These are phyloP conservation scores for Nicotiana rustica DNA, from an alignment of 305 asterid species.

Conservation along the genomic window DNA sequence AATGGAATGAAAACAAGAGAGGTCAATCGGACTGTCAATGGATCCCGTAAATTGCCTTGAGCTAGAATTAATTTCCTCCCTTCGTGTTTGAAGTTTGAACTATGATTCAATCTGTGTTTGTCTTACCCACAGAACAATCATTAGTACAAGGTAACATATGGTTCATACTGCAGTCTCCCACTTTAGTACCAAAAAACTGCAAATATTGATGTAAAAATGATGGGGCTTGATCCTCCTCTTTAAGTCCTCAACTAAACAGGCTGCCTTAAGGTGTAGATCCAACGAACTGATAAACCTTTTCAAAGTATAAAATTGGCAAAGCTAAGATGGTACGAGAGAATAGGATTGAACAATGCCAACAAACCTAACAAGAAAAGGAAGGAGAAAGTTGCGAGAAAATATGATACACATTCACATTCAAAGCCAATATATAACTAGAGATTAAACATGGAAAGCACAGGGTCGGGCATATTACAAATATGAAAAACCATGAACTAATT, in stretches of 20 bases:
- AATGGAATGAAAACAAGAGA: conserved; percentile 3
- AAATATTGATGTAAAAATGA: not conserved
- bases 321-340: not conserved
- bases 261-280: not conserved
- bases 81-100: not conserved
- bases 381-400: conserved; percentile 23
- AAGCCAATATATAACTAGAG: conserved; percentile 35
- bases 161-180: not conserved
- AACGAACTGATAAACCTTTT: not conserved
- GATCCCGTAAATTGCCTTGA: not conserved
- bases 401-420: conserved; percentile 36
- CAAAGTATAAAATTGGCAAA: not conserved
- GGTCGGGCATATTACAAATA: conserved; percentile 29
- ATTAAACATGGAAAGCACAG: conserved; percentile 34
- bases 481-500: conserved; percentile 19
- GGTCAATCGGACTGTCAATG: not conserved
- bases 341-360: not conserved
- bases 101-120: not conserved
- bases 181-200: not conserved
- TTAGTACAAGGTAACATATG: not conserved
- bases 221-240: not conserved
- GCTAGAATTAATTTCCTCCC: not conserved
- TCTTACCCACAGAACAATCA: not conserved
- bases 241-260: not conserved
- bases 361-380: not conserved